Conservation (phyloP, 2,329 filamentous ascomycete species). For the Aspergillus brunneoviolaceus region DNA sequence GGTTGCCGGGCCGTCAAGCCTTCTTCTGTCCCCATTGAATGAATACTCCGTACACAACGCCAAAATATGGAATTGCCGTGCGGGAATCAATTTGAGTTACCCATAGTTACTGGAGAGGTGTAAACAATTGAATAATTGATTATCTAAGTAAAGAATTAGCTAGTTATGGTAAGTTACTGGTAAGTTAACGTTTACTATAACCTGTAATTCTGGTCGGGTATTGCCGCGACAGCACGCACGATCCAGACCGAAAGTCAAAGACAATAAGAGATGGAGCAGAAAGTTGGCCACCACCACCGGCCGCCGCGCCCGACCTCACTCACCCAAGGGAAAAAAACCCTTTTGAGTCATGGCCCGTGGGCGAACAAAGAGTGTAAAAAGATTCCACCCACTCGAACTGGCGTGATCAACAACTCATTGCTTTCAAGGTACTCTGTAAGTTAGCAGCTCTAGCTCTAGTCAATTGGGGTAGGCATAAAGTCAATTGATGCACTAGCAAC, state of each 20-base stretch:
- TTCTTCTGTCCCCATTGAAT: background rate
- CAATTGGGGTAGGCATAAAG: background rate
- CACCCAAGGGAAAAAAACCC: background rate
- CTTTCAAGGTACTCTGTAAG: no score
- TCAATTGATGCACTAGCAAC: background rate
- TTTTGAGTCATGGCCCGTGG: background rate
- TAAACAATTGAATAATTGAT: no score
- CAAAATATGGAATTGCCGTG: background rate
- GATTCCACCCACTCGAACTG: no score
- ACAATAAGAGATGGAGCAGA: background rate
- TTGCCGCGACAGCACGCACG: background rate
- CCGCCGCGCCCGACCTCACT: background rate
- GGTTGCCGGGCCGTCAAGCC: slow-evolving; percentile 3
- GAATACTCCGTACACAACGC: background rate
- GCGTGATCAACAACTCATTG: no score
- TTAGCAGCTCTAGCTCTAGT: background rate
- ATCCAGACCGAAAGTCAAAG: background rate
- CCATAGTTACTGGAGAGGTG: background rate
- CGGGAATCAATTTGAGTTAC: background rate
- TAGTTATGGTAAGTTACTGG: no score
- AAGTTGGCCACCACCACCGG: background rate
- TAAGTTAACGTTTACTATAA: no score
- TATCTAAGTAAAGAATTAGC: no score
- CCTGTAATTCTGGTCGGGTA: no score
- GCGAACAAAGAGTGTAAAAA: background rate